Conservation (phyloP, 768 basidiomycete genomes). For the Rossbeevera mucosa region DNA sequence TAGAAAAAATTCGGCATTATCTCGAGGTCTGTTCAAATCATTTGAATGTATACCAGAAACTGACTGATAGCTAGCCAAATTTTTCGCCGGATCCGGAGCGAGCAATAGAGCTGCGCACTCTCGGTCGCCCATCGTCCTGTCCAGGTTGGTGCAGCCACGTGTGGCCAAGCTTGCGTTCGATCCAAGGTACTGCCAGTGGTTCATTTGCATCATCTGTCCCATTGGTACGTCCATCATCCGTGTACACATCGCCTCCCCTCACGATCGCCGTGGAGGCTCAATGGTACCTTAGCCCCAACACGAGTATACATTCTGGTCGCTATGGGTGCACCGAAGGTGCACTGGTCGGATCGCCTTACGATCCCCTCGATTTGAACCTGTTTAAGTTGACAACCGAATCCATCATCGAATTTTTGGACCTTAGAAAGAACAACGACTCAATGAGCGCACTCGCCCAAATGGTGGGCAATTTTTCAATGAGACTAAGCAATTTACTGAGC, state of each 20-base stretch:
- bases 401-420: slow-evolving; percentile 16
- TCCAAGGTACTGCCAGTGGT: slow-evolving; percentile 8
- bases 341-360: slow-evolving; percentile 6
- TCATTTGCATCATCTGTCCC: slow-evolving; percentile 10
- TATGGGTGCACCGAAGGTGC: slow-evolving; percentile 6
- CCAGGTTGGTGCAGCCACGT: slow-evolving; percentile 11
- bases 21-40: not conserved
- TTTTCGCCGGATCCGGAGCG: slow-evolving; percentile 4
- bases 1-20: slow-evolving; percentile 2
- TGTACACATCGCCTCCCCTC: not conserved
- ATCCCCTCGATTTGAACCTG: slow-evolving; percentile 4
- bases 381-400: not conserved
- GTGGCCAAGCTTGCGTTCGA: slow-evolving; percentile 12
- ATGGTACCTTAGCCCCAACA: slow-evolving; percentile 11
- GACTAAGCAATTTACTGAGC: slow-evolving; percentile 1
- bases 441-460: not conserved
- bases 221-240: slow-evolving; percentile 2
- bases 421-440: not conserved
- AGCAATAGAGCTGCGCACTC: slow-evolving; percentile 7
- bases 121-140: slow-evolving; percentile 12
- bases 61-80: not conserved
- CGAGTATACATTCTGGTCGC: not conserved
- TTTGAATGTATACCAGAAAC: not conserved
- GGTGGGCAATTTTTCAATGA: too few species aligned
- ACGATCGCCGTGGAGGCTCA: slow-evolving; percentile 3